These are phyloP conservation scores for Venturiaceae sp. DNA, from an alignment of 2,329 filamentous ascomycete genomes.

Conservation along the genomic window DNA sequence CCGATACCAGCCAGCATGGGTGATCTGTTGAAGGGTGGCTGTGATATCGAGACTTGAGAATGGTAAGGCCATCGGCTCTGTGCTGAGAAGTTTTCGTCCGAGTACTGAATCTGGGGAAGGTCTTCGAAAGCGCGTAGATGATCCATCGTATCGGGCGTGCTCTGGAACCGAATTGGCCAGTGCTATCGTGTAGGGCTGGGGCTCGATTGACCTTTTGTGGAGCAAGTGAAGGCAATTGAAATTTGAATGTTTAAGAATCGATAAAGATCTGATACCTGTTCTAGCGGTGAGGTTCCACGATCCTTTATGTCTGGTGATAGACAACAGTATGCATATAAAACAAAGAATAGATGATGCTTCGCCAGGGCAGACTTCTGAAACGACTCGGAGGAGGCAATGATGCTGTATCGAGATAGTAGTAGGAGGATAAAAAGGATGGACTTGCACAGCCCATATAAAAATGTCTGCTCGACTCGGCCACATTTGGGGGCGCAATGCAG, in stretches of 20 bases:
- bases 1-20: neutral
- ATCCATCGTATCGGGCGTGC: neutral
- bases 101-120: neutral
- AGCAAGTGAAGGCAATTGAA: neutral
- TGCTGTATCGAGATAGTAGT: neutral
- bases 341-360: neutral
- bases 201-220: neutral
- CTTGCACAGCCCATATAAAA: neutral
- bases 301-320: neutral
- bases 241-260: neutral
- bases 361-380: neutral
- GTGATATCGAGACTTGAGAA: neutral
- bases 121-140: neutral
- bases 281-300: neutral
- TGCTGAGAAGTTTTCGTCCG: neutral
- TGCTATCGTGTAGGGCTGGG: neutral
- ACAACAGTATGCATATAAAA: neutral
- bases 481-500: slow-evolving; percentile 2
- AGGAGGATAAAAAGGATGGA: neutral
- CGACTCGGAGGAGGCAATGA: neutral
- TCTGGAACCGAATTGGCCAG: neutral
- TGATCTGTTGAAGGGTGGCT: neutral
- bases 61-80: neutral
- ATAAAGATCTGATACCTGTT: neutral
- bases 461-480: neutral